Conservation (phyloP, 2,329 filamentous ascomycete species). For the Chaetomiaceae sp. region DNA sequence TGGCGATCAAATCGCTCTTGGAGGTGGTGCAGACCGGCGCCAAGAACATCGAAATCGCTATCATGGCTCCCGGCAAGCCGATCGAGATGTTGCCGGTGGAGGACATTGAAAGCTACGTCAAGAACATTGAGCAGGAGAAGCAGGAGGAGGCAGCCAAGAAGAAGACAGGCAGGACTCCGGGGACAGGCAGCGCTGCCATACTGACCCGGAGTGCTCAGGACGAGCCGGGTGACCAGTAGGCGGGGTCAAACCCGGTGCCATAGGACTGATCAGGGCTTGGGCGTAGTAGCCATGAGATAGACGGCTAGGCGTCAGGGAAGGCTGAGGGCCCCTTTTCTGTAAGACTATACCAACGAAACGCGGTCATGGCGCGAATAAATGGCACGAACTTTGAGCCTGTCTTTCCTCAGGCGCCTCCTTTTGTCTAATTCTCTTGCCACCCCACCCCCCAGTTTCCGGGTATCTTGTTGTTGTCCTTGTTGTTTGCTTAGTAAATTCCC, state of each 20-base stretch:
- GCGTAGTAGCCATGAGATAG: background rate
- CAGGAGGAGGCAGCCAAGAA: slow-evolving; percentile 97
- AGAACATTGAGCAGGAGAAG: slow-evolving; percentile 99
- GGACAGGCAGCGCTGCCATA: slow-evolving; percentile 67
- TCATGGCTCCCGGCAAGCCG: slow-evolving; percentile 89
- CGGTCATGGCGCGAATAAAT: background rate
- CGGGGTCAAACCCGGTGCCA: background rate
- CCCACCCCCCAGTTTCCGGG: slow-evolving; percentile 6
- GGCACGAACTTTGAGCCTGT: background rate
- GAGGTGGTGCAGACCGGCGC: slow-evolving; percentile 98
- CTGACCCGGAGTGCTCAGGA: slow-evolving; percentile 56
- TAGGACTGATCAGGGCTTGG: background rate
- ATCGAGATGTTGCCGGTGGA: slow-evolving; percentile 94
- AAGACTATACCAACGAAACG: slow-evolving; percentile 4
- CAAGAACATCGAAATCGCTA: slow-evolving; percentile 99
- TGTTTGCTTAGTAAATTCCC: no score
- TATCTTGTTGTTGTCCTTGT: slow-evolving; percentile 4
- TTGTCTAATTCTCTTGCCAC: background rate
- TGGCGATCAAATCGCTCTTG: slow-evolving; percentile 95
- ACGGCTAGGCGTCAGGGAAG: background rate
- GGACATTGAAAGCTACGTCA: slow-evolving; percentile 95
- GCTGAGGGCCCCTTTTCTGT: background rate
- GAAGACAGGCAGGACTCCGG: slow-evolving; percentile 76
- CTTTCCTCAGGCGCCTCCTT: background rate
- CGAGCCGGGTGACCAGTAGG: slow-evolving; percentile 26